Conservation (phyloP, 176 grass and related monocot species). For the Panicum miliaceum region DNA sequence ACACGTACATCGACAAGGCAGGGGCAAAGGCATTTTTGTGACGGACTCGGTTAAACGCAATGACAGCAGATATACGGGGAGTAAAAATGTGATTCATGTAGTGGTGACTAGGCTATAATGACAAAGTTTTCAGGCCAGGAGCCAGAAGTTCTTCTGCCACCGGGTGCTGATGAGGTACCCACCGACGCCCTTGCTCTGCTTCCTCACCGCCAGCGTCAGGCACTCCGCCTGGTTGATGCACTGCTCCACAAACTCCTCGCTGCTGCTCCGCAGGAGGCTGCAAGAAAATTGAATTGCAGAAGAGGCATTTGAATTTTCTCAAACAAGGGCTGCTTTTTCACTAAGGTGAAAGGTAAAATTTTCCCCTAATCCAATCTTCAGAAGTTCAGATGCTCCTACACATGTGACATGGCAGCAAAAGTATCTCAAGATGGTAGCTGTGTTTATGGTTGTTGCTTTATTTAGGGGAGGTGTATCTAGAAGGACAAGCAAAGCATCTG, state of each 20-base stretch:
- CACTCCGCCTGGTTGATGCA: slow-evolving; percentile 89
- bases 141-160: slow-evolving; percentile 99
- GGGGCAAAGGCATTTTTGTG: not conserved
- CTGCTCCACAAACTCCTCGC: slow-evolving; percentile 85
- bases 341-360: slow-evolving; percentile 13
- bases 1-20: not conserved
- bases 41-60: slow-evolving; percentile 7
- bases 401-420: slow-evolving; percentile 1
- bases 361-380: not conserved
- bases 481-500: slow-evolving; percentile 49
- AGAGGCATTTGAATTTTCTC: slow-evolving; percentile 26
- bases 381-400: not conserved
- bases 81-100: slow-evolving; percentile 43
- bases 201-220: slow-evolving; percentile 84
- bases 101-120: not conserved
- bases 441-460: slow-evolving; percentile 34
- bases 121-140: slow-evolving; percentile 66
- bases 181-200: slow-evolving; percentile 80
- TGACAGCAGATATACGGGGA: slow-evolving; percentile 22
- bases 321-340: not conserved
- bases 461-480: slow-evolving; percentile 16
- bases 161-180: slow-evolving; percentile 85
- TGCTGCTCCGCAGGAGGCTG: slow-evolving; percentile 71
- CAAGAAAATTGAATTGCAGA: not conserved
- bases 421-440: not conserved